These are phyloP conservation scores for Hirschfeldia incana DNA, from an alignment of 345 rosid species.

Conservation along the genomic window DNA sequence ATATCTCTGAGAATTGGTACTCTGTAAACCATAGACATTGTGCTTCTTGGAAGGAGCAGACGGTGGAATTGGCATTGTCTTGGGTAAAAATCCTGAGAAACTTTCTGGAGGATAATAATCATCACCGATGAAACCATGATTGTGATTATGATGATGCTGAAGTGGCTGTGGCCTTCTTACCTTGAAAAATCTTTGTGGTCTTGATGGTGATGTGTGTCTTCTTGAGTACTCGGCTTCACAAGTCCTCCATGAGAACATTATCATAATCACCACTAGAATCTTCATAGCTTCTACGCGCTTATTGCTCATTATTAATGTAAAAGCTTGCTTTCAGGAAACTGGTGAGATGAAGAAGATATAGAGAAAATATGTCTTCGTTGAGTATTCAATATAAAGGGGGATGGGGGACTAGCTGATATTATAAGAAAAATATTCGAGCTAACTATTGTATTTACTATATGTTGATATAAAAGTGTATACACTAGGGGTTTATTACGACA, in stretches of 20 bases:
- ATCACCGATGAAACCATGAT: conserved; percentile 20
- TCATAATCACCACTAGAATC: conserved; percentile 30
- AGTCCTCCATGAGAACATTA: conserved; percentile 30
- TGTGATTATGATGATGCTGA: conserved; percentile 4
- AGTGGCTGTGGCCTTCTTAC: conserved; percentile 33
- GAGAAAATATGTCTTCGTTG: conserved; percentile 25
- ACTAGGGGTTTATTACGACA: not conserved
- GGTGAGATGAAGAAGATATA: conserved; percentile 1
- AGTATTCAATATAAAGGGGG: conserved; percentile 13
- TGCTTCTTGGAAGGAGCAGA: conserved; percentile 76
- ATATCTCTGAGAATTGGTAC: conserved; percentile 20
- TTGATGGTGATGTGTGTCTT: conserved; percentile 33
- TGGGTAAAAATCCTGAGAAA: conserved; percentile 55
- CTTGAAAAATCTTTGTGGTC: conserved; percentile 40
- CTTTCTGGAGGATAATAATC: conserved; percentile 39
- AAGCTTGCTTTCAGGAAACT: conserved; percentile 11
- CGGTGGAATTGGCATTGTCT: conserved; percentile 58
- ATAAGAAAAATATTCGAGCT: conserved; percentile 10
- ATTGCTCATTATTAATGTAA: conserved; percentile 15
- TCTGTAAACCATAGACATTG: conserved; percentile 53
- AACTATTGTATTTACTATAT: conserved; percentile 7
- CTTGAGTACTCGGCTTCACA: conserved; percentile 29
- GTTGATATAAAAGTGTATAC: not conserved
- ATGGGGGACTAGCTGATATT: conserved; percentile 18
- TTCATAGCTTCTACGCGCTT: conserved; percentile 22